Evolutionary conservation across 768 basidiomycete species (phyloP).

Genomic region (Galerina marginata): DNA sequence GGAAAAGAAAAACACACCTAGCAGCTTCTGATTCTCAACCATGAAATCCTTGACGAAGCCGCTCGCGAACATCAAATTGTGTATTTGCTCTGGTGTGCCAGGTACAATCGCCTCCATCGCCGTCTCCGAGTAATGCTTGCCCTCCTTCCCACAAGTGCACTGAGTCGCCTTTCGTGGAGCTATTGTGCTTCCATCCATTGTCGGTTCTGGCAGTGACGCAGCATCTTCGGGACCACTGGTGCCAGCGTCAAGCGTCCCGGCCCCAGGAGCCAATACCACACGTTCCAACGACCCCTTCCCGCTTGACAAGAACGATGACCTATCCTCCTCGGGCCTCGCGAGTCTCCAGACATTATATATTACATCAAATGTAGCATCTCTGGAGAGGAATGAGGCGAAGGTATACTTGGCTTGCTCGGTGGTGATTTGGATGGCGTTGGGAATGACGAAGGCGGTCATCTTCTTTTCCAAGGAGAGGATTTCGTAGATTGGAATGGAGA

Average conservation of each 20-base stretch:
- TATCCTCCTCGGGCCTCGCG: constrained; percentile 69
- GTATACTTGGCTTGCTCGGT: constrained; percentile 86
- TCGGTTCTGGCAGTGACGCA: constrained; percentile 4
- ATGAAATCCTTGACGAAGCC: constrained; percentile 96
- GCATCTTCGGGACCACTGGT: constrained; percentile 18
- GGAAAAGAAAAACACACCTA: constrained; percentile 57
- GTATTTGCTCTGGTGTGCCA: constrained; percentile 92
- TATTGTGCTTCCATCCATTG: constrained; percentile 7
- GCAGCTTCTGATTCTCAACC: constrained; percentile 84
- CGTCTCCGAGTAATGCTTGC: constrained; percentile 71
- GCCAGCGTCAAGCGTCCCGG: constrained; percentile 18
- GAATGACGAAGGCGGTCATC: constrained; percentile 98
- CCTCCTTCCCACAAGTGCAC: constrained; percentile 76
- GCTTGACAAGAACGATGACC: constrained; percentile 40
- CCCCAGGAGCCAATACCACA: constrained; percentile 20
- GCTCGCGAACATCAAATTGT: constrained; percentile 95
- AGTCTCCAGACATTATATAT: constrained; percentile 96
- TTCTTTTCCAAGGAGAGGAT: constrained; percentile 89
- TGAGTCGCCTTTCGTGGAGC: constrained; percentile 59
- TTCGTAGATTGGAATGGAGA: constrained; percentile 50
- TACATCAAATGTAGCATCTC: constrained; percentile 96
- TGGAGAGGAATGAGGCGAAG: constrained; percentile 94
- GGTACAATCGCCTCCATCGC: constrained; percentile 83
- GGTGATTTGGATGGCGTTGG: constrained; percentile 92
- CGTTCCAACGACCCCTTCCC: constrained; percentile 43